Conservation (phyloP, 2,329 filamentous ascomycete genomes). For the Cryphonectria nitschkei region DNA sequence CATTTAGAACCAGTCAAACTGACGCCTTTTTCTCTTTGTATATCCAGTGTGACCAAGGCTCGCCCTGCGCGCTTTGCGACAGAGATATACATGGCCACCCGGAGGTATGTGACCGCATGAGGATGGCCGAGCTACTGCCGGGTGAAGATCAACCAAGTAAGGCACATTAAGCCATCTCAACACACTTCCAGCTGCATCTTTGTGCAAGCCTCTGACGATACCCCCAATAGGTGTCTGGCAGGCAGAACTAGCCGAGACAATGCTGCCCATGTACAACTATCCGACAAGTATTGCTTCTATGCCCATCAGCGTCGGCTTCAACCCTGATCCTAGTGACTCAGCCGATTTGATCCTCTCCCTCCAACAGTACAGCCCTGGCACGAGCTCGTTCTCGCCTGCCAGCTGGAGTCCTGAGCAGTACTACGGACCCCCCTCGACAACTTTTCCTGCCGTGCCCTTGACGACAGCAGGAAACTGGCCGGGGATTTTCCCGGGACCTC, state of each 20-base stretch:
- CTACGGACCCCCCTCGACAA: background rate
- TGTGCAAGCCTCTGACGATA: background rate
- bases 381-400: background rate
- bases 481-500: background rate
- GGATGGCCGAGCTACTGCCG: conserved; percentile 13
- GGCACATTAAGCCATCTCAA: background rate
- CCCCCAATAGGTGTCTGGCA: conserved; percentile 17
- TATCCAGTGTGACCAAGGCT: conserved; percentile 19
- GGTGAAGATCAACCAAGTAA: conserved; percentile 9
- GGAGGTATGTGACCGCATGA: conserved; percentile 20
- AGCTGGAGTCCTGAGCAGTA: background rate
- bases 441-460: background rate
- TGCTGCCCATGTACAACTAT: background rate
- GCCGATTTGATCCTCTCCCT: background rate
- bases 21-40: background rate
- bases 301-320: background rate
- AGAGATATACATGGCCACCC: conserved; percentile 14
- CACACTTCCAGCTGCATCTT: background rate
- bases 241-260: background rate
- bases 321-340: conserved; percentile 4
- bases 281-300: background rate
- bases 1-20: background rate
- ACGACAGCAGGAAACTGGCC: background rate
- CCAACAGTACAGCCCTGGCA: conserved; percentile 7
- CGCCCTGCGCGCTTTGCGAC: conserved; percentile 19